Conservation (phyloP, 2,329 filamentous ascomycete species). For the Pleurostoma richardsiae region DNA sequence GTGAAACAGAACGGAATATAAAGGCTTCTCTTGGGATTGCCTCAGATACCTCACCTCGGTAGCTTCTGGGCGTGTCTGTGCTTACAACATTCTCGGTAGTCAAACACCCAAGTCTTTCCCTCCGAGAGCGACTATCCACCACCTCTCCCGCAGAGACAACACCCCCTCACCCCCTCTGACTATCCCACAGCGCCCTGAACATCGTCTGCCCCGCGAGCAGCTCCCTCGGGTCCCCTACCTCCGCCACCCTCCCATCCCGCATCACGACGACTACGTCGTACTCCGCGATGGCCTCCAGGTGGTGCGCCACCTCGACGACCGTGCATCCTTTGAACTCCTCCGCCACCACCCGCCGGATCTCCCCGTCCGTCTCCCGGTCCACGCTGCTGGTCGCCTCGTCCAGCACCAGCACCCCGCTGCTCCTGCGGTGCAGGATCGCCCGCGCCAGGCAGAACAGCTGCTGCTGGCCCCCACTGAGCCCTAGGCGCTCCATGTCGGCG, state of each 20-base stretch:
- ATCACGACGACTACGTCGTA: conserved; percentile 44
- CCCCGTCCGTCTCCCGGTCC: conserved; percentile 1
- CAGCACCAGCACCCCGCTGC: conserved; percentile 30
- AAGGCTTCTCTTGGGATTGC: no score
- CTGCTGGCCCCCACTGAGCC: conserved; percentile 36
- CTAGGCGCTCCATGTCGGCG: conserved; percentile 21
- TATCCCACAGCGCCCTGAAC: conserved; percentile 13
- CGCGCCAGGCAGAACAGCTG: conserved; percentile 44
- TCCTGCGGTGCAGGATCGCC: conserved; percentile 26
- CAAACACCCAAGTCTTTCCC: no score
- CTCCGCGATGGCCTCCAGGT: conserved; percentile 34
- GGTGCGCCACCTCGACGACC: conserved; percentile 30
- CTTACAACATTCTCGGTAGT: no score
- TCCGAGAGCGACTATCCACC: no score
- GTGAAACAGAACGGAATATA: no score
- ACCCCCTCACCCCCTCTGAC: background rate
- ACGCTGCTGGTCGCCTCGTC: conserved; percentile 39
- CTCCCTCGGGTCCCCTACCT: conserved; percentile 22
- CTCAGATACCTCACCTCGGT: no score
- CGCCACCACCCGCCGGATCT: conserved; percentile 17
- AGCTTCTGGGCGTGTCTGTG: no score
- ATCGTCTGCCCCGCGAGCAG: conserved; percentile 10
- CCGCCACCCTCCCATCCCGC: conserved; percentile 37
- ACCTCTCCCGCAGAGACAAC: no score
- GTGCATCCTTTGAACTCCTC: conserved; percentile 34